A percentile compares a stretch with the other conserved stretches of the same genome.
These are phyloP conservation scores for Encephalitozoon hellem DNA, from an alignment of 371 early-diverging fungal species.

Conservation along the genomic window DNA sequence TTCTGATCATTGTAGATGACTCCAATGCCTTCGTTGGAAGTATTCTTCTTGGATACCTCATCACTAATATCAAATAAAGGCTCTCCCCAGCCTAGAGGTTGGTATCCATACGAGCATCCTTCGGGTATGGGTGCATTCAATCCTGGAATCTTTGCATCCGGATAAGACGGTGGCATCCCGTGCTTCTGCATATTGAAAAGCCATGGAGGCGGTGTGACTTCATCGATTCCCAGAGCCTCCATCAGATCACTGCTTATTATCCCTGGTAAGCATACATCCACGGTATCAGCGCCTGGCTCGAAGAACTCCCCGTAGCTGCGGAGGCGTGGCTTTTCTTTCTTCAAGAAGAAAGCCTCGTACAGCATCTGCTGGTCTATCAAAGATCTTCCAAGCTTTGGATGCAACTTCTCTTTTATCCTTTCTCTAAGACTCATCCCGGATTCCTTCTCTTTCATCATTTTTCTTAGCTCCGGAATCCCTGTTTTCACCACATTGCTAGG, in stretches of 20 bases:
- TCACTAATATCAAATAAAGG: not conserved
- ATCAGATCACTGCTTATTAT: conserved; percentile 69
- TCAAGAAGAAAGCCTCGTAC: conserved; percentile 84
- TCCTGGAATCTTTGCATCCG: conserved; percentile 79
- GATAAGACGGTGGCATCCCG: conserved; percentile 89
- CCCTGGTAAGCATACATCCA: conserved; percentile 78
- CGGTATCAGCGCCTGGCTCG: conserved; percentile 63
- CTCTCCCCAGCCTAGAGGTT: conserved; percentile 35
- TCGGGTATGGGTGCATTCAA: conserved; percentile 88
- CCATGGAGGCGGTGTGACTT: conserved; percentile 92
- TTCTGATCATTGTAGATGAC: conserved; percentile 25
- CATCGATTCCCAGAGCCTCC: conserved; percentile 71
- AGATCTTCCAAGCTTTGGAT: conserved; percentile 84
- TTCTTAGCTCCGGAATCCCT: conserved; percentile 85
- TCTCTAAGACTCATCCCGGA: conserved; percentile 68
- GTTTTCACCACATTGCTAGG: conserved; percentile 71
- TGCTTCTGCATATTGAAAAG: conserved; percentile 90
- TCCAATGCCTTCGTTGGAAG: not conserved
- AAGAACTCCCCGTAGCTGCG: conserved; percentile 51
- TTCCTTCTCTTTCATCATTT: conserved; percentile 73
- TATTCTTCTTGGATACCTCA: not conserved
- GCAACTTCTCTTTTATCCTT: conserved; percentile 73
- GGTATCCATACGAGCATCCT: conserved; percentile 62
- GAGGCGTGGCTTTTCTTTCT: conserved; percentile 74
- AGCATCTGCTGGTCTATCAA: conserved; percentile 85